Percentiles rank a stretch among this genome's conserved stretches.
Conservation (phyloP, 352 stramenopile species). For the Globisporangium okanoganense region DNA sequence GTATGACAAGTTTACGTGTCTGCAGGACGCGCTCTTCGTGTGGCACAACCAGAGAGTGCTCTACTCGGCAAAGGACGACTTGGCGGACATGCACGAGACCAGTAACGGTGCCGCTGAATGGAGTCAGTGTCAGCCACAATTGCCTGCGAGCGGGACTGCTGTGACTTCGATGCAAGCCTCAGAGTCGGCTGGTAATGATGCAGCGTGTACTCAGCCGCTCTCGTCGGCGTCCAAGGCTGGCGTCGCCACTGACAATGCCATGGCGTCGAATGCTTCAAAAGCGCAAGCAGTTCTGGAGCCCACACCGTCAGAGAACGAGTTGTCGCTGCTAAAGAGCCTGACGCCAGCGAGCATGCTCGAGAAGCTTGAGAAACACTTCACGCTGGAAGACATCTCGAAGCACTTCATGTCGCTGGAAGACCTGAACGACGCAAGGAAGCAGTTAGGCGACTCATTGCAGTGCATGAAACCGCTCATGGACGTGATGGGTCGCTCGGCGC, state of each 20-base stretch:
- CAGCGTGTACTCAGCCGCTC: not conserved
- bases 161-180: not conserved
- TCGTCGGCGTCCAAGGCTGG: not conserved
- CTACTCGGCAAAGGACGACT: conserved; percentile 53
- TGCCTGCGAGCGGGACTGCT: not conserved
- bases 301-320: conserved; percentile 16
- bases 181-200: not conserved
- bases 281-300: not conserved
- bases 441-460: conserved; percentile 46
- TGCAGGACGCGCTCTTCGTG: conserved; percentile 69
- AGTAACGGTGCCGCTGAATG: not conserved
- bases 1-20: conserved; percentile 82
- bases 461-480: conserved; percentile 53
- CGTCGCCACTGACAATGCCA: not conserved
- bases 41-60: conserved; percentile 61
- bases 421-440: conserved; percentile 23
- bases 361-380: conserved; percentile 34
- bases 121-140: not conserved
- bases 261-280: not conserved
- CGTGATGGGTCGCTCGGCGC: conserved; percentile 46
- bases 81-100: conserved; percentile 5
- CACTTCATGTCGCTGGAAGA: conserved; percentile 26
- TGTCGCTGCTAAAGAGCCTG: conserved; percentile 30
- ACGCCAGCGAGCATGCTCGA: conserved; percentile 44
- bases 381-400: conserved; percentile 23